phyloP scores from a whole-genome alignment of 306 rosid species.

The Lotus japonicus region DNA sequence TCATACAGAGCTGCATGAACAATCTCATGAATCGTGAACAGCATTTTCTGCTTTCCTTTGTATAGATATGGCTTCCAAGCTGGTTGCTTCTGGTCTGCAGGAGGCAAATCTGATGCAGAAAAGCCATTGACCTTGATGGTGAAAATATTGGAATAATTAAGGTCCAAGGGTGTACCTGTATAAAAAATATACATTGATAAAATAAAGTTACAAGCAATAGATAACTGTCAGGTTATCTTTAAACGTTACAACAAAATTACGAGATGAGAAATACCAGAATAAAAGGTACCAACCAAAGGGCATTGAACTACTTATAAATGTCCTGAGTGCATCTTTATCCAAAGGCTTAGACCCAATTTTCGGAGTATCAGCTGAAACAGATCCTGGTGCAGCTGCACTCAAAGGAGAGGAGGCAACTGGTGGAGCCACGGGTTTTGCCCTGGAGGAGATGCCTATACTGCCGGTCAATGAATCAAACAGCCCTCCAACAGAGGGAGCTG shows the following conservation, averaged over 20 bases:
- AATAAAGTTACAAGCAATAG: conserved; percentile 24
- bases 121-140: conserved; percentile 70
- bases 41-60: conserved; percentile 82
- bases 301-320: conserved; percentile 86
- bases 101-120: conserved; percentile 77
- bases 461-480: conserved; percentile 91
- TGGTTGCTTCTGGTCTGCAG: conserved; percentile 87
- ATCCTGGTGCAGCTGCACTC: conserved; percentile 45
- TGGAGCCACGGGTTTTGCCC: conserved; percentile 77
- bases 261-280: conserved; percentile 61
- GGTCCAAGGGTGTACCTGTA: conserved; percentile 92
- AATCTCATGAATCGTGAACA: conserved; percentile 72
- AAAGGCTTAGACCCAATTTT: conserved; percentile 62
- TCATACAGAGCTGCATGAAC: conserved; percentile 85
- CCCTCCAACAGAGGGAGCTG: conserved; percentile 92
- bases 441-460: conserved; percentile 81
- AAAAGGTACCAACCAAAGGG: conserved; percentile 96
- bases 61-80: conserved; percentile 95
- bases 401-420: conserved; percentile 53
- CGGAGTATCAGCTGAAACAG: conserved; percentile 53
- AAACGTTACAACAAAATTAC: conserved; percentile 18
- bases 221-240: conserved; percentile 19
- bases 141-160: conserved; percentile 66
- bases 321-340: conserved; percentile 82
- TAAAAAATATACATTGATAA: conserved; percentile 9